Percentiles rank a stretch among this genome's conserved stretches.
Evolutionary conservation across 805 yeast genomes (phyloP).

Genomic region (Wickerhamomyces subpelliculosus): DNA sequence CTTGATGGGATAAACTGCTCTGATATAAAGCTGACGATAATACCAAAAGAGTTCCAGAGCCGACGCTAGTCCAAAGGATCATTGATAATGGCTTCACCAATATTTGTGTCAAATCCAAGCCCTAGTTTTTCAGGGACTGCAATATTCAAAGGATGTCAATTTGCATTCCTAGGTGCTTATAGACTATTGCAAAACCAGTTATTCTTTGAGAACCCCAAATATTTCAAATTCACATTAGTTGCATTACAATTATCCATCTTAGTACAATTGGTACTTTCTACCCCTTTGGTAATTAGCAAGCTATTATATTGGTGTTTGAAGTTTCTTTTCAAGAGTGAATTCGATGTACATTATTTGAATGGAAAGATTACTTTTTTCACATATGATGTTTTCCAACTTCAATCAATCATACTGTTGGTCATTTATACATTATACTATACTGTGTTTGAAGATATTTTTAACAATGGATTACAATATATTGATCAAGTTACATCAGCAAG

Average conservation of each 20-base stretch:
- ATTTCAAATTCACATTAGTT: conserved; percentile 6
- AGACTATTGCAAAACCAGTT: conserved; percentile 11
- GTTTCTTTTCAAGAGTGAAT: not conserved
- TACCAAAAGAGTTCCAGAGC: too few species aligned
- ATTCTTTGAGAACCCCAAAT: conserved; percentile 7
- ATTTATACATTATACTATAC: conserved; percentile 3
- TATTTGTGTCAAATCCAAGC: conserved; percentile 13
- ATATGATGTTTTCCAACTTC: conserved; percentile 2
- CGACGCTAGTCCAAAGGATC: too few species aligned
- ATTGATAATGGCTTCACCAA: conserved; percentile 14
- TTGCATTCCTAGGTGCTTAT: conserved; percentile 12
- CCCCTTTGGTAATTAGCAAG: conserved; percentile 1
- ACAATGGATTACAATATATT: conserved; percentile 7
- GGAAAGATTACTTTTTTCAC: not conserved
- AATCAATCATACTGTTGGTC: not conserved
- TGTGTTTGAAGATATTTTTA: conserved; percentile 8
- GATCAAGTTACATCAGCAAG: conserved; percentile 5
- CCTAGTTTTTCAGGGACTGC: conserved; percentile 9
- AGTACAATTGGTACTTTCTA: not conserved
- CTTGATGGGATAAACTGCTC: too few species aligned
- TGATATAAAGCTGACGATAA: too few species aligned
- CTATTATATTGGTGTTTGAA: not conserved
- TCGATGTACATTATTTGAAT: not conserved
- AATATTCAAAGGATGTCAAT: conserved; percentile 10
- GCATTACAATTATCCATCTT: conserved; percentile 8